These are phyloP conservation scores for Platanthera guangdongensis DNA, from an alignment of 106 monocot species.

Conservation along the genomic window DNA sequence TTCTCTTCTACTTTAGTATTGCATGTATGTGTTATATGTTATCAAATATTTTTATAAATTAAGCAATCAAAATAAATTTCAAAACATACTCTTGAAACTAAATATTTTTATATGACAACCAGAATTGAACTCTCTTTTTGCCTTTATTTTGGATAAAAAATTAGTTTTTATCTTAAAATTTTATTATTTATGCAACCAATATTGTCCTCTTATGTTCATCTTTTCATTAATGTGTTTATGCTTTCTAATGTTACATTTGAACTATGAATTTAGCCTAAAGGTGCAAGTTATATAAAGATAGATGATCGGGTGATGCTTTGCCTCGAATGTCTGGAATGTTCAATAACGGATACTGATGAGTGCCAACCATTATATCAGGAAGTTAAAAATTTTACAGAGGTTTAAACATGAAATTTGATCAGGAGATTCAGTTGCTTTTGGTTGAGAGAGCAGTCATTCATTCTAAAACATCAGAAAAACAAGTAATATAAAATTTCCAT, in stretches of 20 bases:
- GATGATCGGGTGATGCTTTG: conserved; percentile 89
- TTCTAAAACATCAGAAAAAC: no score
- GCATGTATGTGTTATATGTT: no score
- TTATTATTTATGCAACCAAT: background rate
- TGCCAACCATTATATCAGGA: conserved; percentile 86
- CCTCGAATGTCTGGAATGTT: conserved; percentile 77
- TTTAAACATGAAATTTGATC: conserved; percentile 87
- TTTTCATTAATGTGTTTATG: background rate
- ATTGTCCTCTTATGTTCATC: background rate
- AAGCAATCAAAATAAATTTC: no score
- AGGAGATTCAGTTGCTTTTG: conserved; percentile 78
- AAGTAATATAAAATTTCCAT: no score
- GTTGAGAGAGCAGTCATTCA: conserved; percentile 63
- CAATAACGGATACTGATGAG: conserved; percentile 83
- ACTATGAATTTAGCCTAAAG: conserved; percentile 44
- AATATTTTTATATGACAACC: no score
- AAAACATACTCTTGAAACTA: no score
- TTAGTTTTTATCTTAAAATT: background rate
- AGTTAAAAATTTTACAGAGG: conserved; percentile 85
- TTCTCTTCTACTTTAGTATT: no score
- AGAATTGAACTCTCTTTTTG: no score
- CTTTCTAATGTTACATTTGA: background rate
- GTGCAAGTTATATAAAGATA: conserved; percentile 50
- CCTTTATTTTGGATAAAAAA: no score
- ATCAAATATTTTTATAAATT: no score